Evolutionary conservation across 495 filamentous ascomycete species (phyloP), one percentile per base, ranked within the genome.

Genomic region (Diplogelasinospora grovesii): DNA sequence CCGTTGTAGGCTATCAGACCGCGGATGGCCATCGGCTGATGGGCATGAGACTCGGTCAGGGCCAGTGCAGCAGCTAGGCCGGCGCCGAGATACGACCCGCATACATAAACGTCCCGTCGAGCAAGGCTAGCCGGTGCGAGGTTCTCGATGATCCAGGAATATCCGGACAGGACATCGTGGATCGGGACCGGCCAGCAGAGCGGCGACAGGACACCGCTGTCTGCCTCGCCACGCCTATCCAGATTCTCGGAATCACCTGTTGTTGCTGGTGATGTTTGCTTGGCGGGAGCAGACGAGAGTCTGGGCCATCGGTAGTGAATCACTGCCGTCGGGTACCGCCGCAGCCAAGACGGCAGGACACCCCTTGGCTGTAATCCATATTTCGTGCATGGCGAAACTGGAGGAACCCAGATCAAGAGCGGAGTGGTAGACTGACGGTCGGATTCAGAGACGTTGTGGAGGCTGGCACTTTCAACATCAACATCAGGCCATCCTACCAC

Each of bases 31-130:
- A 70, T 67, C 27, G 34, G 37, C 9, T 33, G 45, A 36, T 49
- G 51, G 25, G 46, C 46, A 25, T 59, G 54, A 2, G 65, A 53
- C 44, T 75, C 69, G 13, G 70, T 76, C 9, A 77, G 42, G 11
- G 71, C 62, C 1, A 77, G 62, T 10, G 62, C 60, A 18, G 59
- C 63, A 23, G 66, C 74, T 3, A 77, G 54, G 6, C 64, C 54
- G 21, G 69, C 74, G 19, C 74, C 69, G 0, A 76, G 61, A 45
- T 66, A 67, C 11, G 68, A 68, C 22, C 72, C 70, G 48, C 63
- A 71, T 23, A 77, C 50, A 31, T 72, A 67, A 34, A 74, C 45
- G 18, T 64, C 53, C 0, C 64, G 58, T 15, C 54, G 59, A 9
- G 10, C 44, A 43, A 42, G 25, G 15, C 9, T 22, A 0, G 47